Evolutionary conservation across 192 early-diverging fungal genomes (phyloP).

Genomic region (Backusella morwellensis): DNA sequence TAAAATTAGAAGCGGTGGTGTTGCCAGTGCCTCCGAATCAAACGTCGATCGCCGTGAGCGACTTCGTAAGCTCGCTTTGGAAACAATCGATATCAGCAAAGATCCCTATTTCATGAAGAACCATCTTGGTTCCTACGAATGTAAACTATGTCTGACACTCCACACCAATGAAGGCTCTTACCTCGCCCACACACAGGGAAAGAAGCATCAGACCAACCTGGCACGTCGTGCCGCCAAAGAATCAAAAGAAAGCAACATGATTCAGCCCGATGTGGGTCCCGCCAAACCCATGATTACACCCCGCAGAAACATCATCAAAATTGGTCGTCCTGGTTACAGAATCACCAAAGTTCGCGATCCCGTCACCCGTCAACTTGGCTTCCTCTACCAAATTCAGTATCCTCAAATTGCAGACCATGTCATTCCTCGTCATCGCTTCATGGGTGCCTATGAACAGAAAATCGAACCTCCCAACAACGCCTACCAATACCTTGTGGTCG

Average conservation of each 20-base stretch:
- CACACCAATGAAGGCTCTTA: constrained; percentile 95
- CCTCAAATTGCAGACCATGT: constrained; percentile 86
- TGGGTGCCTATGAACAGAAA: constrained; percentile 95
- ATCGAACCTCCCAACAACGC: constrained; percentile 83
- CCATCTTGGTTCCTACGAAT: constrained; percentile 79
- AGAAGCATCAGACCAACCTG: constrained; percentile 96
- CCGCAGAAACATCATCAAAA: constrained; percentile 84
- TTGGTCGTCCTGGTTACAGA: constrained; percentile 94
- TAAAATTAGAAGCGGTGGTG: constrained; percentile 87
- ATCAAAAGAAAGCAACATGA: constrained; percentile 57
- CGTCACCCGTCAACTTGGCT: constrained; percentile 78
- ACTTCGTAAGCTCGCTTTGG: constrained; percentile 90
- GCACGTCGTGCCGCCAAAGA: constrained; percentile 87
- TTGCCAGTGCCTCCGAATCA: constrained; percentile 77
- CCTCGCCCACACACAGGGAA: constrained; percentile 96
- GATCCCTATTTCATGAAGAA: constrained; percentile 99
- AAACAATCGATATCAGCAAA: constrained; percentile 93
- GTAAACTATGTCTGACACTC: constrained; percentile 80
- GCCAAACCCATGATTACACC: constrained; percentile 43
- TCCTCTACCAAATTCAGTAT: constrained; percentile 94
- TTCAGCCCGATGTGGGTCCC: constrained; percentile 43
- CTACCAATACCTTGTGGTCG: constrained; percentile 93
- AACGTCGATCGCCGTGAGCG: constrained; percentile 94
- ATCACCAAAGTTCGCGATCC: constrained; percentile 93
- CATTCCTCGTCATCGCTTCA: constrained; percentile 90